These are phyloP conservation scores for Botryotinia convoluta DNA, from an alignment of 2,329 filamentous ascomycete species.

Conservation along the genomic window DNA sequence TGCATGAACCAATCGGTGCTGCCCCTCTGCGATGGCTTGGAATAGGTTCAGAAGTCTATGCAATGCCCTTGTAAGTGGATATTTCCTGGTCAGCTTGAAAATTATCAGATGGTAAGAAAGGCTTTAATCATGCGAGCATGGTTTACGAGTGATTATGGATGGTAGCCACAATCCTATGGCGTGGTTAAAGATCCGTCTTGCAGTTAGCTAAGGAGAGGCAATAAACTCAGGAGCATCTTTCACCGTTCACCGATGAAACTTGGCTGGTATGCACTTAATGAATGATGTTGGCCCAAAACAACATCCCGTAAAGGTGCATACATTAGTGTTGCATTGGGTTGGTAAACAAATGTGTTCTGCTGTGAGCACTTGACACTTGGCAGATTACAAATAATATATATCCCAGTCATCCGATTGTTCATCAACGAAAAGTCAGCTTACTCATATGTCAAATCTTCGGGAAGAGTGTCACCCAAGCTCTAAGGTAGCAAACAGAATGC, in stretches of 20 bases:
- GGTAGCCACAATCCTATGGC: not conserved
- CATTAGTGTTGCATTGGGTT: not conserved
- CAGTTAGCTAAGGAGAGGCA: not conserved
- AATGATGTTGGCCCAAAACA: not conserved
- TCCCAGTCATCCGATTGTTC: not conserved
- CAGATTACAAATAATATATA: no score
- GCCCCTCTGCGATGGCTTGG: not conserved
- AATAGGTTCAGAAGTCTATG: not conserved
- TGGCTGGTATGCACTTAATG: not conserved
- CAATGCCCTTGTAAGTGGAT: not conserved
- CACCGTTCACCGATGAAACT: no score
- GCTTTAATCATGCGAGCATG: not conserved
- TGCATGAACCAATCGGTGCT: not conserved
- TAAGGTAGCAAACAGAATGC: not conserved
- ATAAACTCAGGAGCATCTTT: not conserved
- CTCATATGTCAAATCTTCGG: not conserved
- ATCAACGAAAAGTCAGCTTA: slow-evolving; percentile 8
- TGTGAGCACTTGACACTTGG: not conserved
- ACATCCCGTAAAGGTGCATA: not conserved
- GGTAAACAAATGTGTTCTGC: not conserved
- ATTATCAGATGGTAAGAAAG: not conserved
- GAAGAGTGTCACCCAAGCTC: not conserved
- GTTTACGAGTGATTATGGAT: not conserved
- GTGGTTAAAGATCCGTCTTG: not conserved
- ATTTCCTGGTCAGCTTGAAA: not conserved